A percentile compares a stretch with the other conserved stretches of the same genome.
These are phyloP conservation scores for Candida morakotiae DNA, from an alignment of 805 yeast species.

Conservation along the genomic window DNA sequence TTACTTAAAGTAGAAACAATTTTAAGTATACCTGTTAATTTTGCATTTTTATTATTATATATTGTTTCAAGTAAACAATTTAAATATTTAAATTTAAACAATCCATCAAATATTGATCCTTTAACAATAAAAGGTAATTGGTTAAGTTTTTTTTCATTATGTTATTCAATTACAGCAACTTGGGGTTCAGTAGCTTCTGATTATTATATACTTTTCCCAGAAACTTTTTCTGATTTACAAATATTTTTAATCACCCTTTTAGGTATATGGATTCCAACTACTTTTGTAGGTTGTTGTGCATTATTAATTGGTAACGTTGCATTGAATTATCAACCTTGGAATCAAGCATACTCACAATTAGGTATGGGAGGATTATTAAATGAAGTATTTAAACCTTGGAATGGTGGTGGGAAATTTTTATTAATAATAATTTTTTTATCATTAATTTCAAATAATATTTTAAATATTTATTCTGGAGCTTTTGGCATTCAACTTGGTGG, in stretches of 20 bases:
- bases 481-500: conserved; percentile 68
- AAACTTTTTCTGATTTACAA: conserved; percentile 51
- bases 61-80: conserved; percentile 52
- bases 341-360: conserved; percentile 44
- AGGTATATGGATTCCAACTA: conserved; percentile 67
- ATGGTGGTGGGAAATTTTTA: conserved; percentile 73
- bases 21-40: conserved; percentile 64
- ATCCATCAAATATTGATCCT: conserved; percentile 21
- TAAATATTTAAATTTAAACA: conserved; percentile 22
- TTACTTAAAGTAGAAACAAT: conserved; percentile 63
- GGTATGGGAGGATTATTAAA: conserved; percentile 78
- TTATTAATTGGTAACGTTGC: conserved; percentile 68
- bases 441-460: conserved; percentile 73
- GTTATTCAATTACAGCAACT: conserved; percentile 76
- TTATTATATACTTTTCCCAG: conserved; percentile 79
- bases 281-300: conserved; percentile 73
- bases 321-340: conserved; percentile 52
- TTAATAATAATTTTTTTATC: conserved; percentile 68
- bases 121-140: conserved; percentile 60
- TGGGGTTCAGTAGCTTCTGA: conserved; percentile 90
- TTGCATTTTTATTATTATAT: conserved; percentile 66
- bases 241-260: conserved; percentile 60
- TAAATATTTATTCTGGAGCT: conserved; percentile 79
- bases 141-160: conserved; percentile 66
- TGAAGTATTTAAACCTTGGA: conserved; percentile 68